Evolutionary conservation across 345 rosid species (phyloP).

Genomic region (Cardamine resedifolia): DNA sequence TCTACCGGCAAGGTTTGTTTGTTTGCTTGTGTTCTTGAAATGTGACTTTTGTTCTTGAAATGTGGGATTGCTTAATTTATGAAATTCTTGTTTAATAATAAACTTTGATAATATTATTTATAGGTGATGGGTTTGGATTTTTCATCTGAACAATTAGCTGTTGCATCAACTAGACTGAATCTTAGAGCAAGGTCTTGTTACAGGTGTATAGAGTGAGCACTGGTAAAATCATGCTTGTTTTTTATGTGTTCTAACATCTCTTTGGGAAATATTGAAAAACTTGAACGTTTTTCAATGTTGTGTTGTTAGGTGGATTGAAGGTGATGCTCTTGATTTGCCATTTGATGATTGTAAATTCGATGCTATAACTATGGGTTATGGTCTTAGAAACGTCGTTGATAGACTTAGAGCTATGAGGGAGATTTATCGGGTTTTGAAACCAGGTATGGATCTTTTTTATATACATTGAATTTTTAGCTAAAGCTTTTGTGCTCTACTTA

Average conservation of each 20-base stretch:
- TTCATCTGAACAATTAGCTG: constrained; percentile 63
- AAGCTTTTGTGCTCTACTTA: constrained; percentile 12
- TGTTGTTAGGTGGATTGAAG: constrained; percentile 68
- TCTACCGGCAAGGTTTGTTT: constrained; percentile 57
- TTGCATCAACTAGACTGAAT: constrained; percentile 65
- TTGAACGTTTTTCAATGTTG: not conserved
- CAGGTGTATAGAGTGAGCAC: constrained; percentile 89
- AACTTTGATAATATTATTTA: not conserved
- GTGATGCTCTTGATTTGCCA: constrained; percentile 75
- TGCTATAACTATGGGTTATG: constrained; percentile 89
- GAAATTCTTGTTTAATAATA: not conserved
- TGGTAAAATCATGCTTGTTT: constrained; percentile 45
- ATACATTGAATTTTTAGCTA: not conserved
- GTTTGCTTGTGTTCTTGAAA: not conserved
- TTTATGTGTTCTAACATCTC: constrained; percentile 12
- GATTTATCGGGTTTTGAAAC: constrained; percentile 72
- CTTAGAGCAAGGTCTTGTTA: constrained; percentile 51
- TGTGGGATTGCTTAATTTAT: not conserved
- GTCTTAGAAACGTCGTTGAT: constrained; percentile 73
- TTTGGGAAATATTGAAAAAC: not conserved
- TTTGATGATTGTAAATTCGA: constrained; percentile 66
- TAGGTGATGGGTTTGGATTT: constrained; percentile 88
- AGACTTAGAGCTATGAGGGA: constrained; percentile 60
- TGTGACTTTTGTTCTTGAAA: not conserved
- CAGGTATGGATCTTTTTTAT: constrained; percentile 53